Conservation (phyloP, 345 rosid species). For the Citrus medica region DNA sequence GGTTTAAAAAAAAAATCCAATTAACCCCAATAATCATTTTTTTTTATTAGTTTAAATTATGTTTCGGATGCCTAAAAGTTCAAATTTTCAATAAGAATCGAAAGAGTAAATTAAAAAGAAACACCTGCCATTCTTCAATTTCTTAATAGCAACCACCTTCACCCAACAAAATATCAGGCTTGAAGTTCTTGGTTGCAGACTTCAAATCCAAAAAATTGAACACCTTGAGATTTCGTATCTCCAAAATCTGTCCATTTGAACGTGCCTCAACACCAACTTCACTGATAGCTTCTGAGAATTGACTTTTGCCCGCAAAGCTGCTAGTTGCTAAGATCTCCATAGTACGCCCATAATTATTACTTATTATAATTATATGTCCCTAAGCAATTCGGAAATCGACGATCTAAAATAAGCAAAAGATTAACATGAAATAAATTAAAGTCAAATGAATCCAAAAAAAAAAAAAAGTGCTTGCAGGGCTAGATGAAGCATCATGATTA, state of each 20-base stretch:
- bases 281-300: slow-evolving; percentile 39
- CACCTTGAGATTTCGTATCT: slow-evolving; percentile 42
- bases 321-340: slow-evolving; percentile 28
- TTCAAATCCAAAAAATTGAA: slow-evolving; percentile 54
- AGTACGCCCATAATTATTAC: slow-evolving; percentile 23
- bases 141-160: slow-evolving; percentile 85
- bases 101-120: neutral
- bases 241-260: slow-evolving; percentile 26
- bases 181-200: slow-evolving; percentile 59
- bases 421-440: too few relatives aligned
- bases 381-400: too few relatives aligned
- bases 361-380: too few relatives aligned
- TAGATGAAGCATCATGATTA: too few relatives aligned
- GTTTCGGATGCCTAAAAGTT: too few relatives aligned
- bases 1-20: too few relatives aligned
- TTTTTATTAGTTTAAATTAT: neutral
- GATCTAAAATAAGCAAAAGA: too few relatives aligned
- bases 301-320: slow-evolving; percentile 39
- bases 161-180: slow-evolving; percentile 58
- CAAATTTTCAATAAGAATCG: neutral
- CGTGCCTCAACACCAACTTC: neutral
- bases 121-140: slow-evolving; percentile 82
- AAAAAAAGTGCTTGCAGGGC: too few relatives aligned
- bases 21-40: too few relatives aligned
- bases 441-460: too few relatives aligned